These are phyloP conservation scores for Hypoxylon sp. DNA, from an alignment of 2,329 filamentous ascomycete species.

Conservation along the genomic window DNA sequence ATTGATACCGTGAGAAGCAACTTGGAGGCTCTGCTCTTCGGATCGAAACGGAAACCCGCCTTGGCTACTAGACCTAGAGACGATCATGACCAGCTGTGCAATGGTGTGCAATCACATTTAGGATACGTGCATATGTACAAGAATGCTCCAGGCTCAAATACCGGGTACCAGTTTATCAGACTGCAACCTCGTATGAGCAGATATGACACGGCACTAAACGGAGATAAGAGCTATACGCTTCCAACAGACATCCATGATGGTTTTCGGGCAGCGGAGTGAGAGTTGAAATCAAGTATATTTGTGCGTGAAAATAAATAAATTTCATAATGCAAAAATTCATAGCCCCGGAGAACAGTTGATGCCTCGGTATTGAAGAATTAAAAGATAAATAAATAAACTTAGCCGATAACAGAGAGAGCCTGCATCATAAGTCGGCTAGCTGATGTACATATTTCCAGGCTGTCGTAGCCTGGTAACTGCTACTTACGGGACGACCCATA, in stretches of 20 bases:
- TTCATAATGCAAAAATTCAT: not conserved
- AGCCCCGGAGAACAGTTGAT: not conserved
- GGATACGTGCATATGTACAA: slow-evolving; percentile 29
- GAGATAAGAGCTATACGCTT: slow-evolving; percentile 22
- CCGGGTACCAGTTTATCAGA: slow-evolving; percentile 26
- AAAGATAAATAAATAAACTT: too few relatives aligned
- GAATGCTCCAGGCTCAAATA: slow-evolving; percentile 35
- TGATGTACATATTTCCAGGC: too few relatives aligned
- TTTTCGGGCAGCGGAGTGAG: not conserved
- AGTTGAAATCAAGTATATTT: not conserved
- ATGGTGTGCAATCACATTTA: slow-evolving; percentile 20
- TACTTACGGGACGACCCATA: too few relatives aligned
- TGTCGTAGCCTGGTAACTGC: too few relatives aligned
- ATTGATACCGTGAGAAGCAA: not conserved
- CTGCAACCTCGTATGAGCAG: slow-evolving; percentile 2
- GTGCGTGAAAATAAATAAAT: not conserved
- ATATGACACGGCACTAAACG: slow-evolving; percentile 1
- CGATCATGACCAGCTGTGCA: slow-evolving; percentile 13
- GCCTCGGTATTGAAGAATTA: too few relatives aligned
- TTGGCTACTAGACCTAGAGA: not conserved
- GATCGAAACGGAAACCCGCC: slow-evolving; percentile 1
- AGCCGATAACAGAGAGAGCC: too few relatives aligned
- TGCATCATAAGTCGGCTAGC: too few relatives aligned
- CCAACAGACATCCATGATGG: not conserved
- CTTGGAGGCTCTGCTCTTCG: not conserved